A percentile compares a stretch with the other conserved stretches of the same genome.
Conservation (phyloP, 2,329 filamentous ascomycete genomes). For the Scedosporium dehoogii region DNA sequence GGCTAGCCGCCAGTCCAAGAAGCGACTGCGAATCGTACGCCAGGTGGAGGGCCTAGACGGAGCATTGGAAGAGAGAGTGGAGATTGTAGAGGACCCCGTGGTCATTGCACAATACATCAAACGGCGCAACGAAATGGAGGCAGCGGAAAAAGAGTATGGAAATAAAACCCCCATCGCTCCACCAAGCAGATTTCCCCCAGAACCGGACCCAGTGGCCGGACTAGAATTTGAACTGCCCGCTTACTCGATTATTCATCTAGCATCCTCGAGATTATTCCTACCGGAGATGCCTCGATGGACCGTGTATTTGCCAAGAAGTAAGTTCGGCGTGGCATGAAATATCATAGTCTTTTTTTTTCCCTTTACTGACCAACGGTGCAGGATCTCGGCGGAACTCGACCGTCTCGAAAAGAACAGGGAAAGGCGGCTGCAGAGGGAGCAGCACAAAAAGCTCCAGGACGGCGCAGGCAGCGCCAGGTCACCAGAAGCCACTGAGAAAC, state of each 20-base stretch:
- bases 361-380: slow-evolving; percentile 5
- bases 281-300: slow-evolving; percentile 40
- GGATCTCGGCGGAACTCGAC: slow-evolving; percentile 60
- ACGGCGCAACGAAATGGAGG: slow-evolving; percentile 61
- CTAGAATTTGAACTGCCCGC: slow-evolving; percentile 23
- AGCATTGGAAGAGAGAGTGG: slow-evolving; percentile 51
- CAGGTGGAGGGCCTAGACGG: slow-evolving; percentile 35
- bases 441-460: slow-evolving; percentile 56
- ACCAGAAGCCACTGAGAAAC: slow-evolving; percentile 37
- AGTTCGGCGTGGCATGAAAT: background rate
- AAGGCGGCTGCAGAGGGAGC: slow-evolving; percentile 79
- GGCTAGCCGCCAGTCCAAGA: slow-evolving; percentile 56
- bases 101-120: slow-evolving; percentile 86
- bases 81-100: slow-evolving; percentile 67
- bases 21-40: slow-evolving; percentile 64
- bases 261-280: slow-evolving; percentile 38
- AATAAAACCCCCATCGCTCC: background rate
- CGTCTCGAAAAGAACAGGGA: slow-evolving; percentile 88
- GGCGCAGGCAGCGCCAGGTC: slow-evolving; percentile 36
- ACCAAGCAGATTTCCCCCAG: slow-evolving; percentile 3
- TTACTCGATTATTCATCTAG: slow-evolving; percentile 31
- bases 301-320: slow-evolving; percentile 35
- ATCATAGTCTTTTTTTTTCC: background rate
- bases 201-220: slow-evolving; percentile 13
- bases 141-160: slow-evolving; percentile 62